These are phyloP conservation scores for Clathrus columnatus DNA, from an alignment of 768 basidiomycete species.

Conservation along the genomic window DNA sequence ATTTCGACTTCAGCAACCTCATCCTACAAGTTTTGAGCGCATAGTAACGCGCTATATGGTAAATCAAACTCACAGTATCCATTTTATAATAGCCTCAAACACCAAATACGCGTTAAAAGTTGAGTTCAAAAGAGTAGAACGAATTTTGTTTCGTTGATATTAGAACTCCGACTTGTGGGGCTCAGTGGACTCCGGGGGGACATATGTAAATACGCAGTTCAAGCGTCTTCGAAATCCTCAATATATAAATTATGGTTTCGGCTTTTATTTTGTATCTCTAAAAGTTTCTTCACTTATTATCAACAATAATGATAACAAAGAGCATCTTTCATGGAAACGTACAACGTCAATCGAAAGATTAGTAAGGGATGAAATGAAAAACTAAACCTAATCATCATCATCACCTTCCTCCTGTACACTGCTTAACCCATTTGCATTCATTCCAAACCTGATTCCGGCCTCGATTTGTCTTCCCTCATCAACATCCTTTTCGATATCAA, in stretches of 20 bases:
- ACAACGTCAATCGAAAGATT: no score
- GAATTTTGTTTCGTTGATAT: no score
- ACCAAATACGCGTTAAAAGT: neutral
- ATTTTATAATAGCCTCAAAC: neutral
- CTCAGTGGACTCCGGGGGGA: no score
- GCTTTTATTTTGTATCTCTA: no score
- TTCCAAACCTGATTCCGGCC: neutral
- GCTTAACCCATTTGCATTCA: neutral
- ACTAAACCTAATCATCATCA: neutral
- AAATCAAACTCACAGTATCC: neutral
- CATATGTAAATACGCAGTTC: no score
- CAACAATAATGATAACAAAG: no score
- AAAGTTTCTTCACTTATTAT: no score
- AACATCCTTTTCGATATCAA: slow-evolving; percentile 52
- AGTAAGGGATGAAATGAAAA: neutral
- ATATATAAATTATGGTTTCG: no score
- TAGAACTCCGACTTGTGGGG: no score
- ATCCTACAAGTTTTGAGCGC: neutral
- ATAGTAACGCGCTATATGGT: neutral
- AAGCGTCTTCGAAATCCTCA: no score
- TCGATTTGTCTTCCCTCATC: slow-evolving; percentile 28
- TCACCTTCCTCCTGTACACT: neutral
- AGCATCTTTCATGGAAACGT: no score
- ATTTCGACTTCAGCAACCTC: slow-evolving; percentile 2
- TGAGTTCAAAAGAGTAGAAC: neutral